phyloP scores from a whole-genome alignment of 2,329 filamentous ascomycete species.

The Neoascochyta sp. region DNA sequence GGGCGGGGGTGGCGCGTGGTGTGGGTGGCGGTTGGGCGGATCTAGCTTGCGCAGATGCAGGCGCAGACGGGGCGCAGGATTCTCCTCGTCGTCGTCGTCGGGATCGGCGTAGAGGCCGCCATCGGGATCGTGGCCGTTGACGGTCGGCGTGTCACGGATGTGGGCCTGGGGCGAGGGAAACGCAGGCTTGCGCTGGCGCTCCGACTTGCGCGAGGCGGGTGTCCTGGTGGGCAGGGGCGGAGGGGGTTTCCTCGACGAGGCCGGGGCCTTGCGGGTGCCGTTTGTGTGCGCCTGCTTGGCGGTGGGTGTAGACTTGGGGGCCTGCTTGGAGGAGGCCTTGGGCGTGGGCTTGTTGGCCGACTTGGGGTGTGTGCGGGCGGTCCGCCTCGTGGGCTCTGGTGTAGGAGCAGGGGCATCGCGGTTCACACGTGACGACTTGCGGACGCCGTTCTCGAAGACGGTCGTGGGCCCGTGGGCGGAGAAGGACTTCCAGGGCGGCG shows the following conservation, averaged over 20 bases:
- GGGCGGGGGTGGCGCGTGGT: constrained; percentile 45
- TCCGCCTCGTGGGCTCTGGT: constrained; percentile 43
- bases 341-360: constrained; percentile 27
- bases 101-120: constrained; percentile 18
- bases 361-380: constrained; percentile 22
- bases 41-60: constrained; percentile 53
- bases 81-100: constrained; percentile 18
- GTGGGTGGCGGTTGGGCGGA: constrained; percentile 50
- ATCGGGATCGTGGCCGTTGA: constrained; percentile 18
- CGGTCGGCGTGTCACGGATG: constrained; percentile 10
- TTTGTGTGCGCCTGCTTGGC: constrained; percentile 5
- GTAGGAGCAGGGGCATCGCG: constrained; percentile 43
- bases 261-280: constrained; percentile 18
- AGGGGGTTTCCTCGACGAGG: constrained; percentile 21
- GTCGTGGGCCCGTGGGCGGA: constrained; percentile 82
- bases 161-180: constrained; percentile 15
- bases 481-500: constrained; percentile 90
- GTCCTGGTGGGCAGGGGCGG: constrained; percentile 16
- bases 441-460: constrained; percentile 63
- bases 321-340: constrained; percentile 18
- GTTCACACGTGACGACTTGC: constrained; percentile 60
- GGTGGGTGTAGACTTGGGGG: constrained; percentile 20
- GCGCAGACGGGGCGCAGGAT: constrained; percentile 37
- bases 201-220: constrained; percentile 31
- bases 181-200: constrained; percentile 27